Evolutionary conservation across 805 yeast species (phyloP), one percentile per base, ranked within the genome.

Genomic region (Saccharomycopsis amapae): DNA sequence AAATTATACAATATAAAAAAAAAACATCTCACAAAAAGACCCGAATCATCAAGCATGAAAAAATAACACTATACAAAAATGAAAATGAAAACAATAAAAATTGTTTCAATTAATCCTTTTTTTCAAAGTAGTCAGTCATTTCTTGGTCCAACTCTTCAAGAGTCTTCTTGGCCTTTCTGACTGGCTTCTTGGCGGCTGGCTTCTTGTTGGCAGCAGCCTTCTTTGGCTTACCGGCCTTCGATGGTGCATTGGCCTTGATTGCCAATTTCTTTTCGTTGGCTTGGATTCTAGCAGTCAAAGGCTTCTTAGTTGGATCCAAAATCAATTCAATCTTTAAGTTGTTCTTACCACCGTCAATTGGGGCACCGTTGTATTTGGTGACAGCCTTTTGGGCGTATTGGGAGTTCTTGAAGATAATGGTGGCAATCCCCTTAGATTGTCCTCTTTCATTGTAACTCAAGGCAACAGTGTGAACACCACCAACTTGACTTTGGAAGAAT

Each of bases 101-200:
- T n/a, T n/a, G n/a, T n/a, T n/a, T n/a, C n/a, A 44, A 18, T 38
- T 46, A 42, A 13, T 66, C 66, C 53, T 67, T 66, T 54, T 67
- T 70, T 52, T 78, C 79, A 58, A 90, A 89, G 70, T 90, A 90
- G 62, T 89, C 97, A 53, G 88, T 84, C 98, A 93, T 90, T 71
- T 90, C 97, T 63, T 89, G 95, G 68, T 93, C 98, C 62, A 90
- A 78, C 68, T 93, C 90, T 64, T 85, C 97, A 53, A 85, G 73
- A 44, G 95, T 79, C 76, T 88, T 88, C 57, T 59, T 63, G 46
- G 62, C 64, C 44, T n/a, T 62, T 59, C 38, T 59, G 58, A 62
- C 61, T 48, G 61, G 63, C 55, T 60, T 60, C 49, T 59, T 62
- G 49, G 66, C 62, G 50, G 43, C 37, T 37, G 30, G 50, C 41